A percentile compares a stretch with the other conserved stretches of the same genome.
Evolutionary conservation across 768 basidiomycete genomes (phyloP).

Genomic region (Amanita muscaria): DNA sequence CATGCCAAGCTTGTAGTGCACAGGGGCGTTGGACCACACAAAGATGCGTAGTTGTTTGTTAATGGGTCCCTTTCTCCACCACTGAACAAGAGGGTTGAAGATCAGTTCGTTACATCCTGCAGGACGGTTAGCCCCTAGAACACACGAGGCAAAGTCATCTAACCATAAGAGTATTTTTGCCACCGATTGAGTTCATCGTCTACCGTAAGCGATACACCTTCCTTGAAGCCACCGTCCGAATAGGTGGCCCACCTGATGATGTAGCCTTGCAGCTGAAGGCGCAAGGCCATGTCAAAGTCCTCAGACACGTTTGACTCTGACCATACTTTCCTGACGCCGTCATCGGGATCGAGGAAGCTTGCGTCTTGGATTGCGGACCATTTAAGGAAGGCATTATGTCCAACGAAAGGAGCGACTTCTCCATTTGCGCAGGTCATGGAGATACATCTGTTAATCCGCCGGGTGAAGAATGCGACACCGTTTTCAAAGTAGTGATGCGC

Average conservation of each 20-base stretch:
- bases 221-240: conserved; percentile 78
- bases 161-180: conserved; percentile 83
- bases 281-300: conserved; percentile 75
- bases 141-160: conserved; percentile 6
- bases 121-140: neutral
- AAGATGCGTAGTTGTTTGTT: conserved; percentile 72
- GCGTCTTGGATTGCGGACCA: conserved; percentile 89
- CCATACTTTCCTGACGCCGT: conserved; percentile 69
- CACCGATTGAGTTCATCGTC: conserved; percentile 90
- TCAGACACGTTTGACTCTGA: conserved; percentile 77
- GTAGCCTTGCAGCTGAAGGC: conserved; percentile 60
- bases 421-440: conserved; percentile 76
- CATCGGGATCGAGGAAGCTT: conserved; percentile 58
- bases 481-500: conserved; percentile 88
- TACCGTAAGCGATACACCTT: conserved; percentile 82
- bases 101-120: conserved; percentile 71
- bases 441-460: conserved; percentile 77
- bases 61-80: conserved; percentile 77
- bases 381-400: conserved; percentile 83
- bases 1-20: conserved; percentile 81
- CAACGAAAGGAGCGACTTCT: conserved; percentile 77
- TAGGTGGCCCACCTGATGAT: conserved; percentile 84
- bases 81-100: conserved; percentile 74
- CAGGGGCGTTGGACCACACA: conserved; percentile 66
- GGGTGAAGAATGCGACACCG: conserved; percentile 82